Evolutionary conservation across 106 monocot genomes (phyloP).

Genomic region (Apostasia ramifera): DNA sequence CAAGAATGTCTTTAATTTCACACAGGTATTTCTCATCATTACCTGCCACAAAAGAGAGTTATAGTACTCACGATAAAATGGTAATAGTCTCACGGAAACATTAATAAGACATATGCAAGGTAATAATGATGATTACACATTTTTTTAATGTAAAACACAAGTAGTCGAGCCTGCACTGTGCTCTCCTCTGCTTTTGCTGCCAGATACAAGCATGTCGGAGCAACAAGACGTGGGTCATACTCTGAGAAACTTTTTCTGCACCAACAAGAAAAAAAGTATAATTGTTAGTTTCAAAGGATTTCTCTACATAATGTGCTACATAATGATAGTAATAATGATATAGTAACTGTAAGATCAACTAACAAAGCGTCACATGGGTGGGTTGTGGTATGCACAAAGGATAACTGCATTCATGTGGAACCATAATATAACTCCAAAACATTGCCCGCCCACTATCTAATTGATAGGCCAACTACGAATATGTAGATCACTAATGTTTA

Average conservation of each 20-base stretch:
- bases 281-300: not conserved
- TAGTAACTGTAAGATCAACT: too few species aligned
- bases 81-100: too few species aligned
- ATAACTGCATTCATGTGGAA: too few species aligned
- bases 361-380: too few species aligned
- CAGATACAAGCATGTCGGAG: conserved; percentile 92
- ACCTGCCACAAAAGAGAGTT: conserved; percentile 22
- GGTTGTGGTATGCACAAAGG: too few species aligned
- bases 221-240: conserved; percentile 96
- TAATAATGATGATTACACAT: conserved; percentile 38
- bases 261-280: conserved; percentile 6
- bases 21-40: conserved; percentile 76
- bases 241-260: conserved; percentile 93
- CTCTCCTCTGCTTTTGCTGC: conserved; percentile 99
- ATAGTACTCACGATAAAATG: not conserved
- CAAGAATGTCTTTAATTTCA: conserved; percentile 99
- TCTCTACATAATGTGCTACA: not conserved
- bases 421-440: too few species aligned
- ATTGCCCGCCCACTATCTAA: too few species aligned
- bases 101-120: conserved; percentile 1
- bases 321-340: not conserved
- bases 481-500: too few species aligned
- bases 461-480: too few species aligned
- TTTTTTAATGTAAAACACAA: conserved; percentile 94
- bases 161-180: conserved; percentile 93